phyloP scores from a whole-genome alignment of 2,329 filamentous ascomycete species.

The Alternaria triticina region DNA sequence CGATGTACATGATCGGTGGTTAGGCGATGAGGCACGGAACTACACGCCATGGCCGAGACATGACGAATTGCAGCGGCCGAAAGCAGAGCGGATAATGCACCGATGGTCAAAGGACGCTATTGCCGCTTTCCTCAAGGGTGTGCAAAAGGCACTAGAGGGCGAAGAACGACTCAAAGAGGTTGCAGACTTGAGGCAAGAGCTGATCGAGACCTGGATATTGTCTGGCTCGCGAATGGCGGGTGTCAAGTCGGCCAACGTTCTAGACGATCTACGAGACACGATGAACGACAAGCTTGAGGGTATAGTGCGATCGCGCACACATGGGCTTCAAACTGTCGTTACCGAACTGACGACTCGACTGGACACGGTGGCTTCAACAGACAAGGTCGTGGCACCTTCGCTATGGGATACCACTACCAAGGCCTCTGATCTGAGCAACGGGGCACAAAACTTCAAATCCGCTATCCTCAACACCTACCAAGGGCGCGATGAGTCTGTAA shows the following conservation, averaged over 20 bases:
- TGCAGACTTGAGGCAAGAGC: constrained; percentile 70
- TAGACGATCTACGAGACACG: constrained; percentile 70
- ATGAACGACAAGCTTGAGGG: constrained; percentile 72
- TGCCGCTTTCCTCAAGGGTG: constrained; percentile 59
- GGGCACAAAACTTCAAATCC: constrained; percentile 72
- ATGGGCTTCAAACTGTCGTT: constrained; percentile 69
- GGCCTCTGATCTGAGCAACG: constrained; percentile 68
- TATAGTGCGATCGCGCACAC: constrained; percentile 68
- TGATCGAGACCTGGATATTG: constrained; percentile 78
- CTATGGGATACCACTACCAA: constrained; percentile 74
- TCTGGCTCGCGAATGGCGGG: constrained; percentile 69
- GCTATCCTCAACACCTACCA: constrained; percentile 72
- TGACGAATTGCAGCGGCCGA: constrained; percentile 64
- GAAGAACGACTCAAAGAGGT: constrained; percentile 72
- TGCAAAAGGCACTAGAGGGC: constrained; percentile 64
- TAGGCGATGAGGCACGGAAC: constrained; percentile 79
- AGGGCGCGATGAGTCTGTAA: constrained; percentile 73
- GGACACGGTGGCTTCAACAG: constrained; percentile 60
- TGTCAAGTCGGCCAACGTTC: constrained; percentile 71
- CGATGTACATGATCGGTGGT: constrained; percentile 80
- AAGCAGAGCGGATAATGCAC: constrained; percentile 50
- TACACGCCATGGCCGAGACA: constrained; percentile 89
- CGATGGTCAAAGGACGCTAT: constrained; percentile 51
- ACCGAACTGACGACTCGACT: constrained; percentile 68
- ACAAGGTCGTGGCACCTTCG: constrained; percentile 53